Evolutionary conservation across 2,329 filamentous ascomycete genomes (phyloP), one percentile per base, ranked within the genome.

Genomic region (Furcasterigmium furcatum): DNA sequence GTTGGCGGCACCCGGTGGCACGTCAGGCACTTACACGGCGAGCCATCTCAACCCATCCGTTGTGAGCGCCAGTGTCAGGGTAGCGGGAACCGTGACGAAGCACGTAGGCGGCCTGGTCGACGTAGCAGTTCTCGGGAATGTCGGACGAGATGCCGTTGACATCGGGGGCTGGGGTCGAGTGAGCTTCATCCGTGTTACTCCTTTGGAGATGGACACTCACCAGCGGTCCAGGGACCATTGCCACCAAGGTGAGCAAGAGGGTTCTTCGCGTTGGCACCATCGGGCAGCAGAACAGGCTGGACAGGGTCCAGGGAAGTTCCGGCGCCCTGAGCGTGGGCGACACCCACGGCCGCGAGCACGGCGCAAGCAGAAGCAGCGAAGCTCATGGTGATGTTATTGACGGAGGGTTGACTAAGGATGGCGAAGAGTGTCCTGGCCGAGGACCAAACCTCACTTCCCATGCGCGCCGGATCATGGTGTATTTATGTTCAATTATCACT

Each of bases 71-170:
- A 1, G 64, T 64, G 50, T 85, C 82, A 1, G 81, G 82, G 55
- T 77, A 87, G 35, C 82, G 71, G 35, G 79, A 82, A 16, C 82
- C 83, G 64, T 85, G 82, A 16, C 81, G 74, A 2, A 73, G 70
- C 27, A 81, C 64, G 49, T 82, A 84, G 5, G 78, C 77, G 4
- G 76, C 80, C 54, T 82, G 74, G 47, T 85, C 79, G 4, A 86
- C 74, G 9, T 64, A 65, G 57, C 82, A 86, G 36, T 73, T 69
- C 2, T 73, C 66, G 1, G 82, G 82, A 2, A 79, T 66, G 4
- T 74, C 67, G 24, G 73, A 64, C 0, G 75, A 74, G 45, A 85
- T 78, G 12, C 65, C 68, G 48, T 77, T 72, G 39, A 82, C 71
- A 53, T 84, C 74, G 10, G 78, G 76, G 1, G 77, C 79, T 75